Conservation (phyloP, 2,329 filamentous ascomycete genomes). For the Fusarium hainanense region DNA sequence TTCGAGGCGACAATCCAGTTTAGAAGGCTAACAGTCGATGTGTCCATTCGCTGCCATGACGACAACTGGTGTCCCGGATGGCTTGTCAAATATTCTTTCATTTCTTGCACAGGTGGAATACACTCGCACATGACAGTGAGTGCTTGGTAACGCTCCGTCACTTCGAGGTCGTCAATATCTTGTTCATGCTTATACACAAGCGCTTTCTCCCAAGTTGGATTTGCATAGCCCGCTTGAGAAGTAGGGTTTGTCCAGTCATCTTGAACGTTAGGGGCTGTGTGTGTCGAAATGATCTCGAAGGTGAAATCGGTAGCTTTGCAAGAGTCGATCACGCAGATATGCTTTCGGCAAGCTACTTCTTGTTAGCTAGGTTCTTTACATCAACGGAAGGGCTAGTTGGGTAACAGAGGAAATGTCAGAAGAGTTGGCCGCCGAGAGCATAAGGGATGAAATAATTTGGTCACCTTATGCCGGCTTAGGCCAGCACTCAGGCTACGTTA, state of each 20-base stretch:
- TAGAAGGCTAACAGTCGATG: constrained; percentile 74
- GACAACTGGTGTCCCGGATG: constrained; percentile 55
- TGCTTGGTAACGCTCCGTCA: constrained; percentile 7
- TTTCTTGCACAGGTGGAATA: constrained; percentile 70
- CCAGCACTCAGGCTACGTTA: no score
- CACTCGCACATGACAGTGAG: constrained; percentile 64
- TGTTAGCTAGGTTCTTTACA: constrained; percentile 2
- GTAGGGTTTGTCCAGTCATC: not conserved
- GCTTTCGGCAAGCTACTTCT: constrained; percentile 27
- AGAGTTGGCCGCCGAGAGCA: not conserved
- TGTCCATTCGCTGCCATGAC: constrained; percentile 66
- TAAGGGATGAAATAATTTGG: not conserved
- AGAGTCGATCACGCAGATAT: constrained; percentile 35
- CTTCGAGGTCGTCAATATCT: constrained; percentile 41
- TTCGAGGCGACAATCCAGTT: constrained; percentile 94
- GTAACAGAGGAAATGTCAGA: not conserved
- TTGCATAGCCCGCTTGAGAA: not conserved
- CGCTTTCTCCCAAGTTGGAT: constrained; percentile 27
- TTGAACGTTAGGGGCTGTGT: not conserved
- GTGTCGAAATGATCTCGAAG: constrained; percentile 31
- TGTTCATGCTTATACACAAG: constrained; percentile 41
- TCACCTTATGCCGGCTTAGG: no score
- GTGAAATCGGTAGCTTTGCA: not conserved
- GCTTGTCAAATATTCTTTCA: constrained; percentile 62
- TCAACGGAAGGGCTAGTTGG: not conserved